Percentiles rank a stretch among this genome's conserved stretches.
Conservation (phyloP, 345 rosid genomes). For the Turritis glabra region DNA sequence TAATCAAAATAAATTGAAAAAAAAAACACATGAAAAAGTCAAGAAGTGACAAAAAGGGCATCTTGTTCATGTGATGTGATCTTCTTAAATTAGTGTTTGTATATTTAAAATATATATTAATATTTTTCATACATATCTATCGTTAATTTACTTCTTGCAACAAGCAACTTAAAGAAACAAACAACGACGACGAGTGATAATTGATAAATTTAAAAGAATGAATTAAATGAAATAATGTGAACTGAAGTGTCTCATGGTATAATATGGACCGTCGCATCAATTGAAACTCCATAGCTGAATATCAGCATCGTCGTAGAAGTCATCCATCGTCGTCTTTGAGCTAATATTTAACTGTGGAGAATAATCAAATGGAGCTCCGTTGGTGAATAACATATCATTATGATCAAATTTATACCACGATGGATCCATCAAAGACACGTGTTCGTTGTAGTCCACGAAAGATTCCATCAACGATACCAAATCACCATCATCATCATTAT, state of each 20-base stretch:
- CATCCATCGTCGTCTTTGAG: constrained; percentile 32
- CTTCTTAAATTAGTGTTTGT: constrained; percentile 5
- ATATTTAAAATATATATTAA: neutral
- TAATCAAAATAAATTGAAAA: neutral
- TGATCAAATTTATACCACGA: constrained; percentile 30
- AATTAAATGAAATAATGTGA: constrained; percentile 34
- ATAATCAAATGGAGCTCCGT: constrained; percentile 34
- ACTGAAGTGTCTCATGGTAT: neutral
- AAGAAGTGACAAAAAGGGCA: constrained; percentile 20
- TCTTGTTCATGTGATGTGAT: constrained; percentile 29
- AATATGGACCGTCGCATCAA: constrained; percentile 30
- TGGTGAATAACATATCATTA: constrained; percentile 26
- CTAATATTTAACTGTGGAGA: constrained; percentile 19
- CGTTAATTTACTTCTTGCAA: constrained; percentile 6
- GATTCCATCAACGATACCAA: constrained; percentile 34
- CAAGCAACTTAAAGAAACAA: constrained; percentile 7
- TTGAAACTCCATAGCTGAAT: constrained; percentile 38
- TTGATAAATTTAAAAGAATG: constrained; percentile 16
- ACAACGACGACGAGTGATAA: constrained; percentile 3
- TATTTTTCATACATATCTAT: neutral
- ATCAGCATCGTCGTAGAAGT: constrained; percentile 35
- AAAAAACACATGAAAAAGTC: constrained; percentile 21
- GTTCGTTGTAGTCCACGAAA: constrained; percentile 25
- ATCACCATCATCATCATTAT: constrained; percentile 24
- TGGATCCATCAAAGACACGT: constrained; percentile 36